Percentiles rank a stretch among this genome's conserved stretches.
These are phyloP conservation scores for Jamesozyma hellenica DNA, from an alignment of 805 yeast genomes.

Conservation along the genomic window DNA sequence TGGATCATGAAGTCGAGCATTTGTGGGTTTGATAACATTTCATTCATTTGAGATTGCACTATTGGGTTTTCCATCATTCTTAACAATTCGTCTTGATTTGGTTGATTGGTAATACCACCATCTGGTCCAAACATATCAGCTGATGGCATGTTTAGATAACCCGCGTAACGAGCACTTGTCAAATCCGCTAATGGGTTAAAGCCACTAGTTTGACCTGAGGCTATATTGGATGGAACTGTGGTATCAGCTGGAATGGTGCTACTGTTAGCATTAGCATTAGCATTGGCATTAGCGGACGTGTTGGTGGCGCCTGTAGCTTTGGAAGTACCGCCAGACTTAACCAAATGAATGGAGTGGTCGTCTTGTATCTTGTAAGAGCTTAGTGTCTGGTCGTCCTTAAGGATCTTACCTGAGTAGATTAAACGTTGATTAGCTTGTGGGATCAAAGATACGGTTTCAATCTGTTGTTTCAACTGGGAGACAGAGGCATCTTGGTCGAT, in stretches of 20 bases:
- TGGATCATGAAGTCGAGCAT: constrained; percentile 75
- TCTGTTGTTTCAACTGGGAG: constrained; percentile 53
- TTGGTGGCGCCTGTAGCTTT: constrained; percentile 11
- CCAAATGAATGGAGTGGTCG: constrained; percentile 84
- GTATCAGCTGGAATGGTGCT: no score
- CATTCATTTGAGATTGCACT: constrained; percentile 72
- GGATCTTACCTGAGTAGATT: constrained; percentile 87
- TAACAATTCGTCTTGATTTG: constrained; percentile 66
- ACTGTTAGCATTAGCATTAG: constrained; percentile 19
- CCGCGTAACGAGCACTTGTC: constrained; percentile 94
- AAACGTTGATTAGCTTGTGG: constrained; percentile 77
- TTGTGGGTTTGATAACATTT: constrained; percentile 77
- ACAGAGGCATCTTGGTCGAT: constrained; percentile 49
- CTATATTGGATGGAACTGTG: constrained; percentile 54
- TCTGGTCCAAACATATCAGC: constrained; percentile 89
- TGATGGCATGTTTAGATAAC: constrained; percentile 70
- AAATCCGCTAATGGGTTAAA: constrained; percentile 85
- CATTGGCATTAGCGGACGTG: constrained; percentile 21
- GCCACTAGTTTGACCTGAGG: constrained; percentile 74
- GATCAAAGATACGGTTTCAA: constrained; percentile 52
- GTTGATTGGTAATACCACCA: constrained; percentile 57
- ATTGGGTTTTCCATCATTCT: constrained; percentile 72
- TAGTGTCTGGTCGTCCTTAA: constrained; percentile 72
- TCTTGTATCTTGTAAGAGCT: constrained; percentile 68
- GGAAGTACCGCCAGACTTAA: constrained; percentile 55